Conservation (phyloP, 225 moss, liverwort and hornwort species). For the Climacium dendroides region DNA sequence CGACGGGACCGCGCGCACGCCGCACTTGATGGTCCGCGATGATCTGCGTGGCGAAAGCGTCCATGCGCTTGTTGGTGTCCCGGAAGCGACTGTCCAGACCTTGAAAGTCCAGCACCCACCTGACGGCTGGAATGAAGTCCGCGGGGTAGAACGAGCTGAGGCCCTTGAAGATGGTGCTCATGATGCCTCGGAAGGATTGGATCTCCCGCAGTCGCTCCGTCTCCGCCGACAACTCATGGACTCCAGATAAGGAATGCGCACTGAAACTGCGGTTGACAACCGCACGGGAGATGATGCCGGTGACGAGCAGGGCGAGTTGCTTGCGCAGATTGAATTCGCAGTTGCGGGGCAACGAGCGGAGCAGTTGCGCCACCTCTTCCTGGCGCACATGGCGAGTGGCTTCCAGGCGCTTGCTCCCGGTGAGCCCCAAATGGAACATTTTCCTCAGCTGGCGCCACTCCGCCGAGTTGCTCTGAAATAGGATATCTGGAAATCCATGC, state of each 20-base stretch:
- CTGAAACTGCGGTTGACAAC: neutral
- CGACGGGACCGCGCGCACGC: neutral
- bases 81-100: neutral
- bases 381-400: neutral
- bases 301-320: neutral
- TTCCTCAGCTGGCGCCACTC: neutral
- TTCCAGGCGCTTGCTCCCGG: neutral
- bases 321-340: neutral
- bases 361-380: neutral
- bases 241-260: neutral
- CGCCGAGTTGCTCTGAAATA: neutral
- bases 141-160: neutral
- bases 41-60: neutral
- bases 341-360: neutral
- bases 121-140: neutral
- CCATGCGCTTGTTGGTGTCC: neutral
- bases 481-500: neutral
- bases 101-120: neutral
- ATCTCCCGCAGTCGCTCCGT: neutral
- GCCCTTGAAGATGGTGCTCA: neutral
- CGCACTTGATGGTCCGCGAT: neutral
- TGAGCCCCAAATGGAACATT: neutral
- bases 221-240: neutral
- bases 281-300: neutral
- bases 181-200: neutral